Evolutionary conservation across 106 monocot genomes (phyloP).

Genomic region (Cymbidium sinense): DNA sequence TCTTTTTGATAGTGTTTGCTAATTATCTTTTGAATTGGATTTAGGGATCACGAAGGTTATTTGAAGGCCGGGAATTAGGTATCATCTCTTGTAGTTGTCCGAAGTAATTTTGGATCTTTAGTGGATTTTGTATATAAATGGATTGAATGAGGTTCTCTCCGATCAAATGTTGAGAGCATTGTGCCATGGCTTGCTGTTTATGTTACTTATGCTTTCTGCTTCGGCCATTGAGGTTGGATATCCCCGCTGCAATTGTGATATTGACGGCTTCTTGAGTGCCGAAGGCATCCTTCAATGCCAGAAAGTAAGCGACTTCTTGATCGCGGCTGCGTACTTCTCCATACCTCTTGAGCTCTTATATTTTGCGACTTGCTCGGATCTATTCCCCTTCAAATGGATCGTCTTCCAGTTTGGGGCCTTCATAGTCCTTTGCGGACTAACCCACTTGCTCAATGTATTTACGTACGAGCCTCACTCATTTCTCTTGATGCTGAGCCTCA

Average conservation of each 20-base stretch:
- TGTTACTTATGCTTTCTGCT: conserved; percentile 9
- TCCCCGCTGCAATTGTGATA: conserved; percentile 45
- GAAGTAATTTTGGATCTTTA: neutral
- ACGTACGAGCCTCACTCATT: conserved; percentile 60
- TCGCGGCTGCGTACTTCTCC: conserved; percentile 71
- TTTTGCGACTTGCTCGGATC: conserved; percentile 45
- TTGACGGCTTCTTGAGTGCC: conserved; percentile 28
- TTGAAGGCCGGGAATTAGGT: neutral
- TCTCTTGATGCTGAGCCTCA: conserved; percentile 44
- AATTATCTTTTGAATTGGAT: conserved; percentile 2
- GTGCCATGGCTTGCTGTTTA: conserved; percentile 24
- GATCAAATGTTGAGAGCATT: conserved; percentile 27
- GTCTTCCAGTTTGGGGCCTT: conserved; percentile 66
- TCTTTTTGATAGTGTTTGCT: neutral
- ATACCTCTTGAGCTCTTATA: conserved; percentile 75
- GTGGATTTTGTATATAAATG: conserved; percentile 1
- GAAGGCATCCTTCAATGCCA: conserved; percentile 54
- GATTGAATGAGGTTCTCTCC: conserved; percentile 18
- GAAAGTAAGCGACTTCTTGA: conserved; percentile 61
- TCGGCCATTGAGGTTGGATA: conserved; percentile 26
- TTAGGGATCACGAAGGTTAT: neutral
- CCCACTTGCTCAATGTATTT: conserved; percentile 66
- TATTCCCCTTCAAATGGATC: conserved; percentile 77
- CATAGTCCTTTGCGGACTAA: conserved; percentile 68
- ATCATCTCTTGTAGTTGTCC: neutral